Base-by-base conservation (phyloP, 306 rosid genomes). In the Rosa lucieae region DNA sequence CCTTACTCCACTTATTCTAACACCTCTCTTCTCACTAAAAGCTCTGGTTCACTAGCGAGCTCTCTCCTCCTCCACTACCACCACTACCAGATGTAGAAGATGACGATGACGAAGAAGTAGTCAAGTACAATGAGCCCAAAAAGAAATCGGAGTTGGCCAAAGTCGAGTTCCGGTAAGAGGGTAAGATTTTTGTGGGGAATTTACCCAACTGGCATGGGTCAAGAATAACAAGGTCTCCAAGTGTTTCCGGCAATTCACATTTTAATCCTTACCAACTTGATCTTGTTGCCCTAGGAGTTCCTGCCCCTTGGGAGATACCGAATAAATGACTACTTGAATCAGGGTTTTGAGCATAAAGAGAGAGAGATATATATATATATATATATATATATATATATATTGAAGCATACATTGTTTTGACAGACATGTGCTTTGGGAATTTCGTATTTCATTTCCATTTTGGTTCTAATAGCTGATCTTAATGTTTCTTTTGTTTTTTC, bases 21-120 rank as follows among this genome's bases (percentile, higher is more conserved):
- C 44, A 26, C 49, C 52, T 72, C 89, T 1, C 77, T 93, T 13
- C 89, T 91, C 74, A 78, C 87, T 15, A 84, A 82, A 94, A 91
- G 82, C 93, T 94, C n/a, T 85, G 99, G 94, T 97, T 94, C 79
- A 79, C 98, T 2, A 91, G 96, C 84, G 92, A 92, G 88, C 93
- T 92, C 80, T 86, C 89, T 47, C 90, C 89, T 32, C 37, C 37
- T 32, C 37, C 37, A 9, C 86, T 88, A 0, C 87, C 89, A 0
- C 62, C 82, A 7, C 76, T 56, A 2, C 78, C 82, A 1, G 56
- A 44, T 0, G 15, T 68, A 0, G 67, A 77, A 17, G 5, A 47
- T 14, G 4, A 5, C 15, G 88, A 76, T 23, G 17, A 35, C 2
- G 74, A 53, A 48, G 5, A 48, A 11, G 82, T 73, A 63, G 18